Conservation (phyloP, 306 rosid genomes). For the Hippophae rhamnoides region DNA sequence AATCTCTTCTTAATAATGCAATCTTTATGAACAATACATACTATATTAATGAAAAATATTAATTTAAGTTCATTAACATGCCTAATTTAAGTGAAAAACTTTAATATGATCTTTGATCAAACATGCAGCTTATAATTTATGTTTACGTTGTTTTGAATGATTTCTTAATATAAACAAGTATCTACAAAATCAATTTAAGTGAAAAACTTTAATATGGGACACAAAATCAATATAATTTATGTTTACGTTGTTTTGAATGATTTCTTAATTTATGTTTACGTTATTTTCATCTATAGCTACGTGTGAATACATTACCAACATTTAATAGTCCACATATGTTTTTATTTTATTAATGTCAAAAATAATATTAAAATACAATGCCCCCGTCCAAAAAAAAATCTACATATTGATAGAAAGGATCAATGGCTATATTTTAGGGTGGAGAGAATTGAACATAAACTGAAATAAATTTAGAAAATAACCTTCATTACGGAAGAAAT, state of each 20-base stretch:
- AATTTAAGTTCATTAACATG: background rate
- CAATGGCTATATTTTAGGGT: background rate
- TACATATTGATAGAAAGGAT: background rate
- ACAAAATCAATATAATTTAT: no score
- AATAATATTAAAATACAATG: background rate
- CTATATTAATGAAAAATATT: slow-evolving; percentile 8
- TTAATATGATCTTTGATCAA: no score
- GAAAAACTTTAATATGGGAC: no score
- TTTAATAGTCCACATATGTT: background rate
- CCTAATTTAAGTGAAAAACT: no score
- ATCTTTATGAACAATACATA: slow-evolving; percentile 82
- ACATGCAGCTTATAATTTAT: slow-evolving; percentile 4
- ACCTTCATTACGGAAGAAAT: slow-evolving; percentile 83
- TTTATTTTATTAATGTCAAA: background rate
- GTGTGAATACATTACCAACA: background rate
- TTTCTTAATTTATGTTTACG: no score
- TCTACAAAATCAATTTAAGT: no score
- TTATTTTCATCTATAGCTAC: no score
- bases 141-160: no score
- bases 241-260: no score
- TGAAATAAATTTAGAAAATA: slow-evolving; percentile 3
- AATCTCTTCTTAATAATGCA: slow-evolving; percentile 68
- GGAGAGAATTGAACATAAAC: background rate
- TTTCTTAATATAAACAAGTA: no score
- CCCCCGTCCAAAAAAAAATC: background rate